These are phyloP conservation scores for Batrachochytrium dendrobatidis DNA, from an alignment of 371 early-diverging fungal genomes.

Conservation along the genomic window DNA sequence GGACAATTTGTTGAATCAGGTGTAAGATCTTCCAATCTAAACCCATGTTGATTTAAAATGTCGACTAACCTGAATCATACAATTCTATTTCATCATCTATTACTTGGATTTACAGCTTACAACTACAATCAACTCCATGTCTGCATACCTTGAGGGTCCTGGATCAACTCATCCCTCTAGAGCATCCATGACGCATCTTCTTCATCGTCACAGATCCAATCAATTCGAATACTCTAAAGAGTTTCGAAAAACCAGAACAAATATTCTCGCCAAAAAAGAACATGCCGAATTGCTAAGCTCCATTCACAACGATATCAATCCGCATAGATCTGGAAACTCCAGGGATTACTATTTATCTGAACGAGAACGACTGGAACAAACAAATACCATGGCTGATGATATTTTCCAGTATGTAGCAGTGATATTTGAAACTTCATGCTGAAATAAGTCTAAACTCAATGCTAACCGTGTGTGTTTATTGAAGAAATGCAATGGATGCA, in stretches of 20 bases:
- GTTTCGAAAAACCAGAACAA: conserved; percentile 49
- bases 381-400: conserved; percentile 59
- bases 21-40: too few relatives aligned
- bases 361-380: conserved; percentile 49
- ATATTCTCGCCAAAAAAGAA: conserved; percentile 50
- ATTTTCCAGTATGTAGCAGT: conserved; percentile 63
- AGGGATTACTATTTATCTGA: conserved; percentile 54
- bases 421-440: conserved; percentile 4
- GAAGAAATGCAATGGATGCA: conserved; percentile 57
- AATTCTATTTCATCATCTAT: too few relatives aligned
- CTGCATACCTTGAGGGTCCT: conserved; percentile 32
- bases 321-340: conserved; percentile 36
- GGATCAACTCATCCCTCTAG: conserved; percentile 49
- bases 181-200: conserved; percentile 60
- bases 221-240: conserved; percentile 62
- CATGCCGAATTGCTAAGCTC: conserved; percentile 56
- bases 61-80: too few relatives aligned
- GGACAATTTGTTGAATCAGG: conserved; percentile 50
- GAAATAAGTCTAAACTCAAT: background rate
- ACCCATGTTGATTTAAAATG: too few relatives aligned
- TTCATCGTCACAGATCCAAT: conserved; percentile 65
- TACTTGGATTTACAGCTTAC: conserved; percentile 55
- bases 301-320: conserved; percentile 50
- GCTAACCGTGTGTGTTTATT: conserved; percentile 3
- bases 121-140: conserved; percentile 39